Percentiles rank a stretch among this genome's conserved stretches.
phyloP scores from a whole-genome alignment of 176 grass and related monocot species.

The Oryza punctata region DNA sequence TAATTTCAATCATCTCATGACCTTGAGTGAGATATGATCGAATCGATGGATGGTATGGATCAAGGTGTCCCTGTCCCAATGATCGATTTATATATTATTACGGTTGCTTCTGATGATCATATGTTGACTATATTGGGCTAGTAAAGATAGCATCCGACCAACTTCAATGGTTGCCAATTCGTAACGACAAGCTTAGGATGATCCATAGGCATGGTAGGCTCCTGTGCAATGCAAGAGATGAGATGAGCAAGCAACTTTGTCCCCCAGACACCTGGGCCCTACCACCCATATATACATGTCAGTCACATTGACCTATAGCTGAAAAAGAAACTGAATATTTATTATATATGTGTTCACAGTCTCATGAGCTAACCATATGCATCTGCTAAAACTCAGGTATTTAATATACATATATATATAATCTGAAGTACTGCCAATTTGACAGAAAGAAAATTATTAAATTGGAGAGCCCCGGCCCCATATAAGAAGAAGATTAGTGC shows the following conservation, averaged over 20 bases:
- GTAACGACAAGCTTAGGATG: slow-evolving; percentile 24
- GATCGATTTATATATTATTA: neutral
- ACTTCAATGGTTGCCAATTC: slow-evolving; percentile 4
- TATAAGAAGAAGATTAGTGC: neutral
- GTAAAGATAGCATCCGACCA: neutral
- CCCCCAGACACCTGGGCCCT: neutral
- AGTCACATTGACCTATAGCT: slow-evolving; percentile 4
- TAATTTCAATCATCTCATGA: too few relatives aligned
- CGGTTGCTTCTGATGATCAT: neutral
- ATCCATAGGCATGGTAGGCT: slow-evolving; percentile 10
- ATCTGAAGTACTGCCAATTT: neutral
- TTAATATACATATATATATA: neutral
- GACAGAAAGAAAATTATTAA: neutral
- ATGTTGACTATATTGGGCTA: slow-evolving; percentile 1
- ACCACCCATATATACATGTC: neutral
- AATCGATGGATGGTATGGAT: neutral
- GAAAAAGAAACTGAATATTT: neutral
- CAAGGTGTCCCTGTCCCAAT: neutral
- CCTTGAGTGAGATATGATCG: too few relatives aligned
- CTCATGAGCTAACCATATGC: neutral
- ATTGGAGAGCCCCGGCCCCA: neutral
- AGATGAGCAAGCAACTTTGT: slow-evolving; percentile 22
- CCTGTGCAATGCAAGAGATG: slow-evolving; percentile 10
- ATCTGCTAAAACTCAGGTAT: neutral
- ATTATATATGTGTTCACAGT: neutral